Percentiles rank a stretch among this genome's conserved stretches.
These are phyloP conservation scores for Pittosporum tobira DNA, from an alignment of 129 eudicot genomes.

Conservation along the genomic window DNA sequence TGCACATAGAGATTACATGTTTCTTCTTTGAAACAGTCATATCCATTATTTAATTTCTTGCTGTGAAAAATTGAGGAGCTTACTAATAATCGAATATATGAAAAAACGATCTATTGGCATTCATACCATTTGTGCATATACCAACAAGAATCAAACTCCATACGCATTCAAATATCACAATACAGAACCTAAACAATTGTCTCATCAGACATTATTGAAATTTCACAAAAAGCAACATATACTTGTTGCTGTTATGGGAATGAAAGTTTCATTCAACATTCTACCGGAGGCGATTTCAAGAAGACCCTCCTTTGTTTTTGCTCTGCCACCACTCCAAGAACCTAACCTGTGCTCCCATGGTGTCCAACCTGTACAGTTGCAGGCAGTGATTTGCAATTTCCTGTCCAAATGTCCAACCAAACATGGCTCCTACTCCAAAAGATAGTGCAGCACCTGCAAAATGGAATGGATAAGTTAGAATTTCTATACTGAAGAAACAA, in stretches of 20 bases:
- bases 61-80: no score
- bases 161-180: neutral
- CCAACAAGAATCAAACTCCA: neutral
- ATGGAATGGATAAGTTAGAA: neutral
- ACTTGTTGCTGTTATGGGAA: neutral
- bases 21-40: no score
- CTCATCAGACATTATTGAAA: neutral
- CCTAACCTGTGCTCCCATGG: conserved; percentile 66
- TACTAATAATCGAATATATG: no score
- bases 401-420: conserved; percentile 60
- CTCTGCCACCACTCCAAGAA: conserved; percentile 77
- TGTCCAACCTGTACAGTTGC: conserved; percentile 59
- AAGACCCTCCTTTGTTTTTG: conserved; percentile 28
- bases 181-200: no score
- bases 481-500: no score
- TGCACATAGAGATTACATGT: no score
- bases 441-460: conserved; percentile 54
- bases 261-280: neutral
- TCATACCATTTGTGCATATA: neutral
- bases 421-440: conserved; percentile 61
- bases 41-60: no score
- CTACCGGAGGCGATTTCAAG: no score
- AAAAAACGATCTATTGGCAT: no score
- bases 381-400: conserved; percentile 60
- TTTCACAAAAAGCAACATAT: neutral